A percentile compares a stretch with the other conserved stretches of the same genome.
Conservation (phyloP, 2,329 filamentous ascomycete species). For the Pyricularia sp. region DNA sequence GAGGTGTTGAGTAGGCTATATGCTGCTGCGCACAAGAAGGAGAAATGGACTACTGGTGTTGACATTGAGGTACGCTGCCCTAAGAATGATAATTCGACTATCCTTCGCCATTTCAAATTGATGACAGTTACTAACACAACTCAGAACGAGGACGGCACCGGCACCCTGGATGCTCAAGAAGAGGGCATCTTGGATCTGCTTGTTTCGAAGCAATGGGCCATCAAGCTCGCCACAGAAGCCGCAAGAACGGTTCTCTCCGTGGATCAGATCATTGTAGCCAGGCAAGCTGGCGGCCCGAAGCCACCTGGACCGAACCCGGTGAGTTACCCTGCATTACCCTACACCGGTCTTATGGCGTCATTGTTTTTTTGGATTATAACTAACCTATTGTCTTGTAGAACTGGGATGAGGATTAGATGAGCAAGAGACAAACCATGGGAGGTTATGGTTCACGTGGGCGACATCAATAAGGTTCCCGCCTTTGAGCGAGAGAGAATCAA, state of each 20-base stretch:
- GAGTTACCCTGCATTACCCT: conserved; percentile 16
- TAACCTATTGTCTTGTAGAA: conserved; percentile 31
- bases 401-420: conserved; percentile 52
- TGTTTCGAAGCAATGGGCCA: conserved; percentile 90
- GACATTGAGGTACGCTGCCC: conserved; percentile 64
- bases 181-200: conserved; percentile 89
- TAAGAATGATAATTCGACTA: background rate
- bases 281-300: conserved; percentile 95
- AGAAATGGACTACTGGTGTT: conserved; percentile 84
- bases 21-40: conserved; percentile 82
- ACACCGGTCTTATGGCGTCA: no score
- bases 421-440: background rate
- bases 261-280: conserved; percentile 97
- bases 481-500: background rate
- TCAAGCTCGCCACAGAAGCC: conserved; percentile 91
- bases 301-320: conserved; percentile 84
- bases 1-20: conserved; percentile 89
- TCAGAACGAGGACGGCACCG: conserved; percentile 66
- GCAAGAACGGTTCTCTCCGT: conserved; percentile 90
- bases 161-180: conserved; percentile 76
- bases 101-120: background rate
- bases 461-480: background rate
- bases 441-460: background rate
- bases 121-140: background rate
- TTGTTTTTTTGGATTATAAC: conserved; percentile 7